Conservation (phyloP, 2,329 filamentous ascomycete genomes). For the Rhynchosporium secalis region DNA sequence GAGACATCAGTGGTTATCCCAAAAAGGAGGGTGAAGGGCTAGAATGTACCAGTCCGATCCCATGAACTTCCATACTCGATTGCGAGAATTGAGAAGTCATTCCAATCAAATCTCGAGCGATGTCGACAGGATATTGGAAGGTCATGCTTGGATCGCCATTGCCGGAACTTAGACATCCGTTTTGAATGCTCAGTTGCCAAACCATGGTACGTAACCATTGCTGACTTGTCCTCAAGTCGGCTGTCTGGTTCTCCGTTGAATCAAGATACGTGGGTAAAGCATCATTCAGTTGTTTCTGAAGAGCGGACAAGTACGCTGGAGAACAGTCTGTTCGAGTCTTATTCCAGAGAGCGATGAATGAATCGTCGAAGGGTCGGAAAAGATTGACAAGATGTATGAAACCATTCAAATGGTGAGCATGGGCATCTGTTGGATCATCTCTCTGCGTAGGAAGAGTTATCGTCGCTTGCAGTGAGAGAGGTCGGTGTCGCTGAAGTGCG, state of each 20-base stretch:
- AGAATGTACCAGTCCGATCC: constrained; percentile 66
- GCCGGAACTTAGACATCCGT: constrained; percentile 51
- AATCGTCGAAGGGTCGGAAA: constrained; percentile 66
- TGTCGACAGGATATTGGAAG: constrained; percentile 63
- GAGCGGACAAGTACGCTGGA: constrained; percentile 53
- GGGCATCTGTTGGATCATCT: constrained; percentile 59
- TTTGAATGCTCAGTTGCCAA: constrained; percentile 62
- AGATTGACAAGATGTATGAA: constrained; percentile 63
- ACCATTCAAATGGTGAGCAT: constrained; percentile 52
- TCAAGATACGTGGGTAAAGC: constrained; percentile 53
- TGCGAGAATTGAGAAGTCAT: constrained; percentile 72
- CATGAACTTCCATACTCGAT: constrained; percentile 72
- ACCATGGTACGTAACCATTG: constrained; percentile 65
- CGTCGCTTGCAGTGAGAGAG: constrained; percentile 68
- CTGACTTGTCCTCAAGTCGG: constrained; percentile 59
- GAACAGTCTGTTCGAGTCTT: constrained; percentile 60
- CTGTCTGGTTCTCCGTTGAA: constrained; percentile 52
- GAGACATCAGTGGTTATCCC: constrained; percentile 17
- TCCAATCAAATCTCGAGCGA: constrained; percentile 60
- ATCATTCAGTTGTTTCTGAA: constrained; percentile 64
- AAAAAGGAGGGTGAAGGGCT: not conserved
- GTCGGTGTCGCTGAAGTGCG: constrained; percentile 68
- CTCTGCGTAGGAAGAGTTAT: constrained; percentile 64
- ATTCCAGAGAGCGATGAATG: constrained; percentile 65
- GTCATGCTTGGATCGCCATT: constrained; percentile 55